Evolutionary conservation across 108 stramenopile genomes (phyloP).

Genomic region (Cyclotella choctawhatcheeana): DNA sequence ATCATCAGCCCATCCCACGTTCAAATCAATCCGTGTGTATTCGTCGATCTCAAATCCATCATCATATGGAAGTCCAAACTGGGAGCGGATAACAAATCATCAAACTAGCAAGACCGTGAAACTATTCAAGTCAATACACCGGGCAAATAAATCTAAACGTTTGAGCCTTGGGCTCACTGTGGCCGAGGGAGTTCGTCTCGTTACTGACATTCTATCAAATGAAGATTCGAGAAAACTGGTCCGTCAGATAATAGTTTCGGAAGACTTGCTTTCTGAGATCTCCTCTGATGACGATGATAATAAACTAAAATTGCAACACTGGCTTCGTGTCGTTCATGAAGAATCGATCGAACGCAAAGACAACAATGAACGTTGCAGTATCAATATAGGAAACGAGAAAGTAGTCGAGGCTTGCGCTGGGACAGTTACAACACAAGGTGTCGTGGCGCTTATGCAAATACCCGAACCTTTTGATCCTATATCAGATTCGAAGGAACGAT

Average conservation of each 20-base stretch:
- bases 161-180: conserved; percentile 64
- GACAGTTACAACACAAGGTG: conserved; percentile 83
- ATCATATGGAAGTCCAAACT: too few species aligned
- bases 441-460: conserved; percentile 78
- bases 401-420: conserved; percentile 69
- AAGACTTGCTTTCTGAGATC: conserved; percentile 28
- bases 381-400: conserved; percentile 61
- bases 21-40: too few species aligned
- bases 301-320: conserved; percentile 25
- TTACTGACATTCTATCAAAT: conserved; percentile 78
- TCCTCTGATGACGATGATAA: conserved; percentile 14
- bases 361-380: conserved; percentile 20
- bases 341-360: conserved; percentile 30
- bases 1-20: too few species aligned
- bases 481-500: not conserved
- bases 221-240: conserved; percentile 62
- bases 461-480: conserved; percentile 44
- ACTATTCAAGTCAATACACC: conserved; percentile 62
- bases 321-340: conserved; percentile 28
- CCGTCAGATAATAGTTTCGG: conserved; percentile 66
- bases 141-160: conserved; percentile 72
- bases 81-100: conserved; percentile 47
- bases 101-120: conserved; percentile 77
- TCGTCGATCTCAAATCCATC: too few species aligned
- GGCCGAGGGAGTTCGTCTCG: conserved; percentile 83